Base-by-base conservation (phyloP, 805 yeast genomes). In the Teunomyces kruisii region DNA sequence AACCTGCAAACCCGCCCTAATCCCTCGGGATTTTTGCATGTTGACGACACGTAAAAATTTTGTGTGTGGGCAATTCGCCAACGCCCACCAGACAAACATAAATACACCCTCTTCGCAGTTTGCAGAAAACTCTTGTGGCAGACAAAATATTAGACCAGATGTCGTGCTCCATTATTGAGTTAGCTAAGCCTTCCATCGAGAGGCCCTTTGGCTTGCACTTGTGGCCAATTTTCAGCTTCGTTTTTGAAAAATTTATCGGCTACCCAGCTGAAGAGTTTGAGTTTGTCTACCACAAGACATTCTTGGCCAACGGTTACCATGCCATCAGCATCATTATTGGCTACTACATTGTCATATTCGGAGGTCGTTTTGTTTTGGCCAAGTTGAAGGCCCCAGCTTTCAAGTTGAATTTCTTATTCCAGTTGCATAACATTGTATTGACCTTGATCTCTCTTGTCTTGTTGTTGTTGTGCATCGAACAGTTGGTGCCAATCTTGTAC, bases 361-460 rank as follows among this genome's bases (percentile, higher is more conserved):
- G 97, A 50, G 97, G 97, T 45, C 84, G 90, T 59, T 72, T 68
- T 43, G 55, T 87, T 37, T 73, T 86, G 67, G 70, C 72, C 48
- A 68, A 65, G 46, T 55, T 75, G 33, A 70, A 75, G 39, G 65
- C 76, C 39, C 77, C 83, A 32, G 87, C 96, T 12, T 77, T 86
- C 65, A 85, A 86, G 67, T 75, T 91, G 65, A 85, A 84, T 64
- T 65, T 72, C 32, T 63, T 90, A 49, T 91, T 89, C 76, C 96
- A 90, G 72, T 58, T 89, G 49, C 98, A 92, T 69, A 92, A 92
- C 71, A 63, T 90, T 48, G 57, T 80, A 30, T 76, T 92, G 60
- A 88, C 97, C 9, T 47, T 77, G 15, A 71, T 83, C 38, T 88
- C 96, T 8, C 75, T 84, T 47, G 56, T 72, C 14, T 74, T 92